phyloP scores from a whole-genome alignment of 2,329 filamentous ascomycete species.

The Cladorrhinum sp. region DNA sequence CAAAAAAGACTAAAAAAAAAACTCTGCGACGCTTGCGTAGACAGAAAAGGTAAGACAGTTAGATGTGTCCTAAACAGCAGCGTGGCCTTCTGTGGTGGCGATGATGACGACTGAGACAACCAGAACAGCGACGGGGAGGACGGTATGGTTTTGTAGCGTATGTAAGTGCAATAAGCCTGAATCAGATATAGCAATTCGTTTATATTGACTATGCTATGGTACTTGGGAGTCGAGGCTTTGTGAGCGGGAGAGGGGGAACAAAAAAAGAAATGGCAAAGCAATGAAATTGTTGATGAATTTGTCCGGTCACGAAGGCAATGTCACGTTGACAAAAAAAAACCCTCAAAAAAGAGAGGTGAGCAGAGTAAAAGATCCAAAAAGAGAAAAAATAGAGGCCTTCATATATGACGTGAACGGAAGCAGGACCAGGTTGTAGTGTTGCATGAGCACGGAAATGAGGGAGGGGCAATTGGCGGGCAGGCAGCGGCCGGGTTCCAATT shows the following conservation, averaged over 20 bases:
- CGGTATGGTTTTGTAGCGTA: constrained; percentile 11
- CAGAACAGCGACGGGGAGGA: constrained; percentile 5
- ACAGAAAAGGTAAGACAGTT: not conserved
- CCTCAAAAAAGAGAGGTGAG: constrained; percentile 2
- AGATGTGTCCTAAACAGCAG: not conserved
- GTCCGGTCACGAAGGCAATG: constrained; percentile 1
- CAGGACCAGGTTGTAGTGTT: not conserved
- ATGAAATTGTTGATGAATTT: not conserved
- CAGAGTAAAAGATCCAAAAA: no score
- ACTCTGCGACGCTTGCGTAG: not conserved
- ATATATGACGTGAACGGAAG: not conserved
- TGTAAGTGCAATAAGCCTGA: constrained; percentile 19
- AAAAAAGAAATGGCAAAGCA: constrained; percentile 8
- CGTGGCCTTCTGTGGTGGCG: not conserved
- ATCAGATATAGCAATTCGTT: constrained; percentile 36
- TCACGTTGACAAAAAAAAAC: constrained; percentile 3
- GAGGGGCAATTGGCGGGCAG: constrained; percentile 2
- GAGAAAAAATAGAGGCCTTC: not conserved
- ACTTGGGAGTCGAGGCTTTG: constrained; percentile 36
- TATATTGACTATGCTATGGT: constrained; percentile 49
- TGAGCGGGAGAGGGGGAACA: constrained; percentile 8
- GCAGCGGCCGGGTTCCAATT: constrained; percentile 8
- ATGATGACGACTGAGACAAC: constrained; percentile 3
- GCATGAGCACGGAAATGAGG: not conserved
- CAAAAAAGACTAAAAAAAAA: no score